Evolutionary conservation across 208 protist genomes (phyloP).

Genomic region (Crithidia fasciculata): DNA sequence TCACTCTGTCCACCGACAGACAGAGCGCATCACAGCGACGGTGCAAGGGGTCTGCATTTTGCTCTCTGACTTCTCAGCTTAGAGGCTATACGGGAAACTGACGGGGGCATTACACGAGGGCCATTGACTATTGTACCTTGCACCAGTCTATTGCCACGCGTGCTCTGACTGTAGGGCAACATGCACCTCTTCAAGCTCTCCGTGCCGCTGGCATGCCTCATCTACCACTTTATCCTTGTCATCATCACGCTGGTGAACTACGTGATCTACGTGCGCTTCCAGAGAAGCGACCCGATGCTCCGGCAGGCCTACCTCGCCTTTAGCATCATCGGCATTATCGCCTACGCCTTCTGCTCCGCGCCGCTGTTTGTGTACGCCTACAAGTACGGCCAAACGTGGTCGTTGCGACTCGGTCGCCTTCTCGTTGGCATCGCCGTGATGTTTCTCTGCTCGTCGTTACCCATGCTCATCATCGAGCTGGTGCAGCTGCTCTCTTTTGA

Average conservation of each 20-base stretch:
- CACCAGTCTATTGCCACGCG: no score
- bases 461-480: constrained; percentile 62
- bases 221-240: constrained; percentile 67
- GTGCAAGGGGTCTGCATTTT: no score
- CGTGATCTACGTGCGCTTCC: constrained; percentile 38
- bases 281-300: constrained; percentile 4
- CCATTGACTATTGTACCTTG: no score
- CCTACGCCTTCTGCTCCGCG: constrained; percentile 41
- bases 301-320: constrained; percentile 61
- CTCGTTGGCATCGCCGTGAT: constrained; percentile 60
- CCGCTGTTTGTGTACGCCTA: constrained; percentile 85
- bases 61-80: no score
- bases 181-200: constrained; percentile 72
- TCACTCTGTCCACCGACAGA: no score
- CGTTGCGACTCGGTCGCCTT: constrained; percentile 35
- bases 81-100: no score
- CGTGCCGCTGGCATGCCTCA: constrained; percentile 61
- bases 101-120: no score
- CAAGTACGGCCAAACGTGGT: constrained; percentile 71
- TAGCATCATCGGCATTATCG: constrained; percentile 53
- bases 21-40: no score
- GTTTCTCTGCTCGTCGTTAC: constrained; percentile 69
- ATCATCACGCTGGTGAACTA: constrained; percentile 66
- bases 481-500: constrained; percentile 35
- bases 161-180: no score